Evolutionary conservation across 2,329 filamentous ascomycete genomes (phyloP).

Genomic region (Daldinia sp.): DNA sequence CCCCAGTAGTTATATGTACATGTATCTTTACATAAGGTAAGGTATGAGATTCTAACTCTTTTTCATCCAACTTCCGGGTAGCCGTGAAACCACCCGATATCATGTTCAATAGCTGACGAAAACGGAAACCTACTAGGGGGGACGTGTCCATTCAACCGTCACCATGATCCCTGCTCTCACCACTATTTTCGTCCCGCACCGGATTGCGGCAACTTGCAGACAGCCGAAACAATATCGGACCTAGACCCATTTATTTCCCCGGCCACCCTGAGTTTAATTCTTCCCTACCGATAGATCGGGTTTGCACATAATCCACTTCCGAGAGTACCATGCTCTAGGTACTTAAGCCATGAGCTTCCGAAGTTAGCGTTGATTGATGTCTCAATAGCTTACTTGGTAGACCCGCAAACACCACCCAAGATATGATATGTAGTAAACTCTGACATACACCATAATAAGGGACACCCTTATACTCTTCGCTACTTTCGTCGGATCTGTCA

Average conservation of each 20-base stretch:
- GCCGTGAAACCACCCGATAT: slow-evolving; percentile 16
- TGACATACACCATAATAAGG: too few relatives aligned
- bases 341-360: too few relatives aligned
- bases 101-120: slow-evolving; percentile 15
- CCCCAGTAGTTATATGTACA: too few relatives aligned
- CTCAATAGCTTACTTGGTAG: too few relatives aligned
- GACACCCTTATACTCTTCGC: too few relatives aligned
- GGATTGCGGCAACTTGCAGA: slow-evolving; percentile 33
- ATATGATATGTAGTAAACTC: too few relatives aligned
- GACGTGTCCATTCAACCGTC: slow-evolving; percentile 16
- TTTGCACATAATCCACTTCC: slow-evolving; percentile 7
- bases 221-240: slow-evolving; percentile 39
- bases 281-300: background rate
- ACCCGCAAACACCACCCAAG: too few relatives aligned
- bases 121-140: slow-evolving; percentile 5
- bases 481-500: too few relatives aligned
- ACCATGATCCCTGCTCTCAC: slow-evolving; percentile 23
- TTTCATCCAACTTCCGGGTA: slow-evolving; percentile 16
- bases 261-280: slow-evolving; percentile 15
- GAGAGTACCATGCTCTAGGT: background rate
- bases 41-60: background rate
- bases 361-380: too few relatives aligned
- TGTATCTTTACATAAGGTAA: background rate
- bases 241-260: slow-evolving; percentile 36
- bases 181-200: slow-evolving; percentile 31